phyloP scores from a whole-genome alignment of 306 rosid species.

The Vigna radiata region DNA sequence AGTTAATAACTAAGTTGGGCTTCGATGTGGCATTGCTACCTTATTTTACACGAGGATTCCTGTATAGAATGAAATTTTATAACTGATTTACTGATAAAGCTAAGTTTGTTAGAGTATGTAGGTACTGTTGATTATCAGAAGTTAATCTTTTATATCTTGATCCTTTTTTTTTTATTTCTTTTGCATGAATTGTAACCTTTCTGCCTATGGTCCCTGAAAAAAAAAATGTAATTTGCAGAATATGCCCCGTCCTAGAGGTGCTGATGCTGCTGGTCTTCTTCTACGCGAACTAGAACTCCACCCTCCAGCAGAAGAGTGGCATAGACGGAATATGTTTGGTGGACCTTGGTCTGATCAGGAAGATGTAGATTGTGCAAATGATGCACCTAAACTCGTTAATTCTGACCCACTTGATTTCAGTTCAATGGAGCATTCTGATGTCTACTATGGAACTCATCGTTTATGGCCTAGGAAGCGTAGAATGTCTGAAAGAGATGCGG shows the following conservation, averaged over 20 bases:
- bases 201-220: neutral
- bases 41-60: constrained; percentile 2
- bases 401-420: constrained; percentile 73
- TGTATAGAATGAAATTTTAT: constrained; percentile 1
- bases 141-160: constrained; percentile 22
- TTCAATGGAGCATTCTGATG: constrained; percentile 69
- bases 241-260: constrained; percentile 99
- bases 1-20: constrained; percentile 8
- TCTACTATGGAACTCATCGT: constrained; percentile 63
- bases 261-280: constrained; percentile 98
- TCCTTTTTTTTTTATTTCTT: neutral
- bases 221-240: constrained; percentile 59
- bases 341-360: constrained; percentile 94
- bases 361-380: constrained; percentile 66
- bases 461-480: constrained; percentile 99
- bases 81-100: constrained; percentile 32
- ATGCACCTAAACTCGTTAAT: constrained; percentile 64
- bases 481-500: constrained; percentile 99
- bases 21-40: constrained; percentile 26
- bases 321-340: constrained; percentile 94
- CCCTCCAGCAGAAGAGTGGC: constrained; percentile 99
- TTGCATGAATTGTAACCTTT: constrained; percentile 26
- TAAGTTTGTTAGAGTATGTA: constrained; percentile 22
- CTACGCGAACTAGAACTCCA: constrained; percentile 97
- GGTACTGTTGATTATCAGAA: constrained; percentile 15